phyloP scores from a whole-genome alignment of 495 filamentous ascomycete species.

The Apodospora peruviana region DNA sequence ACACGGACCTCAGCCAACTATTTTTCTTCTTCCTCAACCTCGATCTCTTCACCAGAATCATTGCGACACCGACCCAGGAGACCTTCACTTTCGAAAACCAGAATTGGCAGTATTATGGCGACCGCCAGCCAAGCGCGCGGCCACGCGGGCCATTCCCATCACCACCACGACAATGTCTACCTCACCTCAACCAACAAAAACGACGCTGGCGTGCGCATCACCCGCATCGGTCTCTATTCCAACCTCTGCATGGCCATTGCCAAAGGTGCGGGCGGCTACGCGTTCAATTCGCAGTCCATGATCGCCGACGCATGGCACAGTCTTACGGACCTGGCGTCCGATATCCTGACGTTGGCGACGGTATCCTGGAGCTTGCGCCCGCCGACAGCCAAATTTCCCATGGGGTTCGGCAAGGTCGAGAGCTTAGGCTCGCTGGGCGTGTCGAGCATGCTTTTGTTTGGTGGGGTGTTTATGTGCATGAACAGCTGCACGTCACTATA shows the following conservation, averaged over 20 bases:
- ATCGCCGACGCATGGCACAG: conserved; percentile 94
- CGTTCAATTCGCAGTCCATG: conserved; percentile 90
- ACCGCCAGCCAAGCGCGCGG: conserved; percentile 33
- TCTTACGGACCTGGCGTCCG: conserved; percentile 88
- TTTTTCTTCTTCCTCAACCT: conserved; percentile 7
- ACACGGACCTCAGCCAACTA: neutral
- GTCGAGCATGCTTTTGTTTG: conserved; percentile 77
- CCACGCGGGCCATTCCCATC: conserved; percentile 47
- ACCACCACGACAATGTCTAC: conserved; percentile 84
- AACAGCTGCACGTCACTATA: conserved; percentile 69
- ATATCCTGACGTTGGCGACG: conserved; percentile 87
- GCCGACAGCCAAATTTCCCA: conserved; percentile 75
- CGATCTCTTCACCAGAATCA: neutral
- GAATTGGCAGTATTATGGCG: no score
- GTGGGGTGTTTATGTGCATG: conserved; percentile 86
- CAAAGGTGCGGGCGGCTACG: conserved; percentile 87
- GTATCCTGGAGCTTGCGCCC: conserved; percentile 85
- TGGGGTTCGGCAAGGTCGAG: conserved; percentile 96
- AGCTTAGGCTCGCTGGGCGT: conserved; percentile 90
- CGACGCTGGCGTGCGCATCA: conserved; percentile 93
- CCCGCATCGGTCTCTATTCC: conserved; percentile 81
- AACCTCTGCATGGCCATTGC: conserved; percentile 91
- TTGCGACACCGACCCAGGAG: neutral
- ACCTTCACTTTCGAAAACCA: no score
- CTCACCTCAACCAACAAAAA: conserved; percentile 82